phyloP scores from a whole-genome alignment of 2,329 filamentous ascomycete species.

The Aspergillus viridinutans region DNA sequence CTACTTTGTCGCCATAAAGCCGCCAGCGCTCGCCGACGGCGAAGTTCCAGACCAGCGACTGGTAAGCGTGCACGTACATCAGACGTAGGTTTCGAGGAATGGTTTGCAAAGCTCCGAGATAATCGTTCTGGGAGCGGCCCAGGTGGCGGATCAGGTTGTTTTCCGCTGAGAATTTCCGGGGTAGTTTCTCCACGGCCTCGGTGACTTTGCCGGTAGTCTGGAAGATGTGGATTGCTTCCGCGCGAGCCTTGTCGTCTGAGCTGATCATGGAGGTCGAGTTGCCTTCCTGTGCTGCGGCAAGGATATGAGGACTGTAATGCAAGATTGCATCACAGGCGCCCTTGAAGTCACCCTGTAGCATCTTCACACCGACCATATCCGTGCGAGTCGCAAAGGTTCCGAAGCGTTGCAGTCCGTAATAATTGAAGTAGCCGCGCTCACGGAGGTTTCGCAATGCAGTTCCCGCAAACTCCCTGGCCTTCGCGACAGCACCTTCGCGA shows the following conservation, averaged over 20 bases:
- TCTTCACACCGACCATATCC: conserved; percentile 76
- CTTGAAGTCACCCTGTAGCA: conserved; percentile 76
- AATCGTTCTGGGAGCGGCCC: conserved; percentile 58
- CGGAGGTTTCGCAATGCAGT: conserved; percentile 63
- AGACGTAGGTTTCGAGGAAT: conserved; percentile 78
- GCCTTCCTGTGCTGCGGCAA: conserved; percentile 53
- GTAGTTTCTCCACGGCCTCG: conserved; percentile 64
- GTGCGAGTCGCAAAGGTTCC: conserved; percentile 84
- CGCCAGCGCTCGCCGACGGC: conserved; percentile 77
- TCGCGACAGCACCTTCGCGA: conserved; percentile 45
- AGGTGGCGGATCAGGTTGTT: conserved; percentile 74
- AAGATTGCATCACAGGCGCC: conserved; percentile 76
- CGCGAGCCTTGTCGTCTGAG: conserved; percentile 73
- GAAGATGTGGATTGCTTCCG: conserved; percentile 74
- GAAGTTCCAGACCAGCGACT: conserved; percentile 91
- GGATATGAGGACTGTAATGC: conserved; percentile 62
- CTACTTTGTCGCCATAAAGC: conserved; percentile 65
- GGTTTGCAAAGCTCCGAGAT: conserved; percentile 70
- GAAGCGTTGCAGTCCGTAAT: conserved; percentile 96
- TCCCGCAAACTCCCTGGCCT: conserved; percentile 45
- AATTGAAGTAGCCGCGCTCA: conserved; percentile 86
- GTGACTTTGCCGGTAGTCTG: conserved; percentile 55
- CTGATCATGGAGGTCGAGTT: conserved; percentile 50
- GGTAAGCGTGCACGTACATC: conserved; percentile 97
- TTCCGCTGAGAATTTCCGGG: conserved; percentile 79